Conservation (phyloP, 2,329 filamentous ascomycete species). For the Pochonia chlamydosporia region DNA sequence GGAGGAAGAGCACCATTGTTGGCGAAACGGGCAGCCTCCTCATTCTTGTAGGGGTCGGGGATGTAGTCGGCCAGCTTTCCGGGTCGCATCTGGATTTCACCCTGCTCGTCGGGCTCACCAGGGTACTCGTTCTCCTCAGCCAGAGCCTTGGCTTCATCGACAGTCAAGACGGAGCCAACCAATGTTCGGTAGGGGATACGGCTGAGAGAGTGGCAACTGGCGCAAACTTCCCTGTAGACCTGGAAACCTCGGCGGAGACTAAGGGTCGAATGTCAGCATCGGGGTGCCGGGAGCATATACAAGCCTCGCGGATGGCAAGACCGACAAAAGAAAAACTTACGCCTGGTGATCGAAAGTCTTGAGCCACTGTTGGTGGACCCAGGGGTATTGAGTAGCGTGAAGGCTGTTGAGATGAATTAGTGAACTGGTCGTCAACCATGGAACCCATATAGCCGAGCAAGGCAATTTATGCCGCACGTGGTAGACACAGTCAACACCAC, state of each 20-base stretch:
- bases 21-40: constrained; percentile 93
- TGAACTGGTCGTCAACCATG: constrained; percentile 10
- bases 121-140: constrained; percentile 99
- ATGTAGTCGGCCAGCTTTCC: constrained; percentile 99
- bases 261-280: not conserved
- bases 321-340: constrained; percentile 48
- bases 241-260: constrained; percentile 98
- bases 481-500: not conserved
- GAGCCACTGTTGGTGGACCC: constrained; percentile 86
- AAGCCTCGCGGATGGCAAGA: not conserved
- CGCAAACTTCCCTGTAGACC: constrained; percentile 98
- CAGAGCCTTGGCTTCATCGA: constrained; percentile 95
- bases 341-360: constrained; percentile 97
- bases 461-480: constrained; percentile 28
- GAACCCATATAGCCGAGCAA: constrained; percentile 10
- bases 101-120: constrained; percentile 94
- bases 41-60: constrained; percentile 93
- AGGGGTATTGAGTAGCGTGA: constrained; percentile 86
- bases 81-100: constrained; percentile 95
- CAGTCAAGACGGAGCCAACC: constrained; percentile 87
- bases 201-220: constrained; percentile 92
- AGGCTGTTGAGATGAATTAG: constrained; percentile 54
- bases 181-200: constrained; percentile 90
- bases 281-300: constrained; percentile 15
- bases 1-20: constrained; percentile 98